These are phyloP conservation scores for Diutina siamensis DNA, from an alignment of 1,139 yeast species.

Conservation along the genomic window DNA sequence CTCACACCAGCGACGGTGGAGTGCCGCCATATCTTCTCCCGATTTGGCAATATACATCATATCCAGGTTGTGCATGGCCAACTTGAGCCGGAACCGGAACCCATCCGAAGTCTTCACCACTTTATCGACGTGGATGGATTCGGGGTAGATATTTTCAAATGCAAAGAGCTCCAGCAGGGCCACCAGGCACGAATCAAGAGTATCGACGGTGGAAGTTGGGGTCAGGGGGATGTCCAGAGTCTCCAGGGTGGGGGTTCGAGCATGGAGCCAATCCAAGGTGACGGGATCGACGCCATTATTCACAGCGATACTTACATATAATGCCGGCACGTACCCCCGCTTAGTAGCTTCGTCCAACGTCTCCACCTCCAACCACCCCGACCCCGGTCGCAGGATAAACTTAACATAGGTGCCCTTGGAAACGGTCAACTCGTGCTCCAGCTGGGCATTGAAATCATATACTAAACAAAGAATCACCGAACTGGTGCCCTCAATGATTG, in stretches of 20 bases:
- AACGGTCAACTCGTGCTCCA: not conserved
- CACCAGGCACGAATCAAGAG: not conserved
- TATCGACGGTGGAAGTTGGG: not conserved
- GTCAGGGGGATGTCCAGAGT: not conserved
- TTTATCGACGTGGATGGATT: not conserved
- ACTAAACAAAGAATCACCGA: not conserved
- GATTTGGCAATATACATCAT: not conserved
- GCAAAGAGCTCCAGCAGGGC: not conserved
- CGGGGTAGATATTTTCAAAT: constrained; percentile 3
- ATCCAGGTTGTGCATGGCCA: not conserved
- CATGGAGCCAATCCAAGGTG: constrained; percentile 4
- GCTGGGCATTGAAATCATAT: not conserved
- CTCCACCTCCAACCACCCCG: constrained; percentile 4
- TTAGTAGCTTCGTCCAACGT: not conserved
- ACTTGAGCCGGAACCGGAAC: not conserved
- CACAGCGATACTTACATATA: constrained; percentile 1
- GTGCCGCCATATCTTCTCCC: not conserved
- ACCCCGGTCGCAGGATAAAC: constrained; percentile 2
- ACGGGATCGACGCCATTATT: constrained; percentile 4
- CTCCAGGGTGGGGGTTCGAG: not conserved
- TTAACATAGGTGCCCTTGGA: constrained; percentile 2
- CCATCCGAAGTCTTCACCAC: not conserved
- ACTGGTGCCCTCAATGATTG: not conserved
- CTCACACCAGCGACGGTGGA: not conserved
- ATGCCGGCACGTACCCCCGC: constrained; percentile 3